Evolutionary conservation across 2,329 filamentous ascomycete genomes (phyloP).

Genomic region (Venturia effusa): DNA sequence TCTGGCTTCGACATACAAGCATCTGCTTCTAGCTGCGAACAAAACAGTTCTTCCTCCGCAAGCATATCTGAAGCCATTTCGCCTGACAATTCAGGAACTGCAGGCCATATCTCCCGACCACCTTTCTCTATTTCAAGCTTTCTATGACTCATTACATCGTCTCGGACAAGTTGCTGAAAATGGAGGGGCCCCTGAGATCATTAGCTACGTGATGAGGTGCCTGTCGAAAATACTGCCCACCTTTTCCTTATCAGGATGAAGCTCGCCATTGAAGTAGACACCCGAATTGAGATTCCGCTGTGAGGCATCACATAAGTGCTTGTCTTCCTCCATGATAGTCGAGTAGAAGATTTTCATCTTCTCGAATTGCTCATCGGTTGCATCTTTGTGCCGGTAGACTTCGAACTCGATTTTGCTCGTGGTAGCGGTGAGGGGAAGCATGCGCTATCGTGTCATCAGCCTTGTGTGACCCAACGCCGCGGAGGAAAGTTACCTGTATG

Average conservation of each 20-base stretch:
- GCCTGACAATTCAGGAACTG: constrained; percentile 24
- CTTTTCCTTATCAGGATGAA: constrained; percentile 53
- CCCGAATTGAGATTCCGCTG: constrained; percentile 52
- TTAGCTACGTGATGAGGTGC: background rate
- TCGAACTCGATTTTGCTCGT: constrained; percentile 50
- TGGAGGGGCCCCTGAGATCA: constrained; percentile 34
- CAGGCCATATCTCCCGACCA: constrained; percentile 43
- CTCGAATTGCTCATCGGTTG: constrained; percentile 47
- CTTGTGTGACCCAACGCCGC: no score
- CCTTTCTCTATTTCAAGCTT: constrained; percentile 32
- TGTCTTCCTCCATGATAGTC: constrained; percentile 54
- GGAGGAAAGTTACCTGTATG: background rate
- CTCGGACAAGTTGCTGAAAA: constrained; percentile 43
- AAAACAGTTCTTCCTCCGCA: constrained; percentile 11
- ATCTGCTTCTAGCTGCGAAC: constrained; percentile 9
- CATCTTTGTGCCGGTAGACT: constrained; percentile 50
- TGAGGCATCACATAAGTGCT: constrained; percentile 47
- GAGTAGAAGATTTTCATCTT: constrained; percentile 50
- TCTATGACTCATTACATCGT: constrained; percentile 37
- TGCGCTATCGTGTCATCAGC: constrained; percentile 43
- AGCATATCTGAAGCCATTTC: constrained; percentile 13
- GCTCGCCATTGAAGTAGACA: constrained; percentile 51
- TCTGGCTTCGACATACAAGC: constrained; percentile 5
- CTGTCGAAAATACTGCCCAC: background rate
- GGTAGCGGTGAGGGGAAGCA: constrained; percentile 43